Base-by-base conservation (phyloP, 2,329 filamentous ascomycete genomes). In the Arthrinium phaeospermum region DNA sequence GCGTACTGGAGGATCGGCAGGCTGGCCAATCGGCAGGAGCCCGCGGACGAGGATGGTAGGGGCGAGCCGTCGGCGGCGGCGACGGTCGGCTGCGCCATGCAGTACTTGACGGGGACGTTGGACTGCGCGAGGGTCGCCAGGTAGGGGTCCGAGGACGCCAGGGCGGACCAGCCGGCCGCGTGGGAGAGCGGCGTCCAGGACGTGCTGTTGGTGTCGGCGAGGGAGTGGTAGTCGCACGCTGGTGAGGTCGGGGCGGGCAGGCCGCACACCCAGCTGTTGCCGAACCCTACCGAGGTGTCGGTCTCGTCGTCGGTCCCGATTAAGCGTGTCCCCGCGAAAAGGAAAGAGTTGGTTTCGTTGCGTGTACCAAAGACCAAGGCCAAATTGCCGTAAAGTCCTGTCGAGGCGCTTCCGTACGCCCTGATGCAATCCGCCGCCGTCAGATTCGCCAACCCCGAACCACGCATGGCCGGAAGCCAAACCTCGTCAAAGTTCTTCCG, bases 251-350 rank as follows among this genome's bases (percentile, higher is more conserved):
- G 70, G 22, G 70, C 45, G n/a, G 70, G 70, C 14, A 71, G 44
- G 19, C 70, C 70, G 37, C 70, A 71, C 13, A 69, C 70, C 70
- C 70, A 71, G 47, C 24, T 71, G 27, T 69, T 49, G 10, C 70
- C 67, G 6, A 71, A 7, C 8, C 53, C 53, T 10, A 10, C 19
- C 10, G 64, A 37, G 1, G 19, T 4, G 1, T n/a, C 24, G 3
- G 37, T 45, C 22, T 69, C 24, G n/a, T 69, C 70, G n/a, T 69
- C 67, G n/a, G 70, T 22, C 16, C 70, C 70, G 10, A 67, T 61
- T 0, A 57, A 13, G n/a, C 61, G 67, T 37, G 46, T 71, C 5
- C 34, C 70, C 16, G 70, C 70, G 30, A 71, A 71, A 2, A 71
- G 46, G 3, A 71, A 46, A 37, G n/a, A 67, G 49, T 71, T 71